Conservation (phyloP, 2,329 filamentous ascomycete genomes). For the Phaeosphaeria sp. region DNA sequence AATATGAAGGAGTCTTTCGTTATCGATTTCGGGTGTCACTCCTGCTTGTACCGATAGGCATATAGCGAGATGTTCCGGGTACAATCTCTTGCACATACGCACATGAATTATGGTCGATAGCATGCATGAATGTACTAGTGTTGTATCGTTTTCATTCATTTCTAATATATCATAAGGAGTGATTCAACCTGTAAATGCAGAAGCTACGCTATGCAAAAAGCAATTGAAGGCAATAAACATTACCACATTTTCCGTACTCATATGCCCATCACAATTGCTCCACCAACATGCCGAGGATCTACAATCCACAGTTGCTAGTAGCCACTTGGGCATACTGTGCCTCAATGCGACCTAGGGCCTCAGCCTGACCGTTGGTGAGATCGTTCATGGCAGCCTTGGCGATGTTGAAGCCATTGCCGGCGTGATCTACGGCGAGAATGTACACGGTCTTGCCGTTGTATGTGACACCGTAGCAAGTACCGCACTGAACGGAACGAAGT, state of each 20-base stretch:
- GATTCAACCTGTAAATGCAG: constrained; percentile 3
- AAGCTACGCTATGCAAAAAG: constrained; percentile 1
- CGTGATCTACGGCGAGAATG: constrained; percentile 57
- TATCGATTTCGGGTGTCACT: too few species aligned
- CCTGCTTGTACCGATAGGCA: too few species aligned
- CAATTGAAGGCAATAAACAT: constrained; percentile 1
- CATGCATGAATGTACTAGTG: too few species aligned
- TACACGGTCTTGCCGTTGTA: constrained; percentile 57
- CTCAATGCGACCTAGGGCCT: constrained; percentile 53
- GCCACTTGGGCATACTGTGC: constrained; percentile 48
- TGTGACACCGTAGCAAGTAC: constrained; percentile 59
- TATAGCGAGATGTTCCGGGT: too few species aligned
- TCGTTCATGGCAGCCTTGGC: constrained; percentile 56
- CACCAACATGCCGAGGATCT: not conserved
- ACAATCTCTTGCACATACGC: too few species aligned
- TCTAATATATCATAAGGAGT: not conserved
- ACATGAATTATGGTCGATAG: too few species aligned
- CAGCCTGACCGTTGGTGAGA: constrained; percentile 56
- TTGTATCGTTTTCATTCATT: not conserved
- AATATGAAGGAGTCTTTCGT: too few species aligned
- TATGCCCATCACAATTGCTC: not conserved
- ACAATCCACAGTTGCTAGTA: constrained; percentile 44
- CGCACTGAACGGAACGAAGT: too few species aligned
- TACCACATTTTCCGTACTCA: not conserved
- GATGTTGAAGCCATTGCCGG: constrained; percentile 58